Evolutionary conservation across 345 rosid genomes (phyloP), one percentile per base, ranked within the genome.

Genomic region (Mangifera indica): DNA sequence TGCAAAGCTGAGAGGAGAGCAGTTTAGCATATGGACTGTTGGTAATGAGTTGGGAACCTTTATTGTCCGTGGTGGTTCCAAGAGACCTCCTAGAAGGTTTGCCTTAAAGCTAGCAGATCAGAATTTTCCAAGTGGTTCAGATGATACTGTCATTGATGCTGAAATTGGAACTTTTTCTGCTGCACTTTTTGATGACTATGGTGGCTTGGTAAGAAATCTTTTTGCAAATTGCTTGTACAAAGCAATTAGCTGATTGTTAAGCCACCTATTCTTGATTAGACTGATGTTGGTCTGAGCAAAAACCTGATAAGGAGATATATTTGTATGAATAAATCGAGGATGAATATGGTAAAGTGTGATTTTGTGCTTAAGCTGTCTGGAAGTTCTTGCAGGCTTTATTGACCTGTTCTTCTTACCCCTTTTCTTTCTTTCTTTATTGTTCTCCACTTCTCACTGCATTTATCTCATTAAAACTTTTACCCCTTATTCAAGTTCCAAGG

Each of bases 151-250:
- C 70, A 79, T 95, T 74, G 86, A 87, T 73, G 99, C 86, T 8
- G 87, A 89, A 74, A 82, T 95, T 45, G 72, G 86, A 78, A 90
- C 97, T 7, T 89, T 95, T 65, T 95, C 99, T 71, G 91, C 86
- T 22, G 91, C 98, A 18, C 87, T 95, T 77, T 92, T 91, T 84
- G 99, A 95, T 78, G 99, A 95, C 79, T 95, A 87, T 71, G 91
- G 97, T 79, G 99, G 99, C 72, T 81, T 95, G 99, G 99, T 95
- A 70, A 83, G 93, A 75, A 72, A 55, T 62, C 77, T 58, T 65
- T 25, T 55, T n/a, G 6, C 21, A 0, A 21, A 40, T 34, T 4
- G 53, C 26, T 42, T 45, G 37, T 34, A 37, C 76, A 61, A 42
- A 37, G 66, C 55, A 69, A 48, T 22, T 29, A 37, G 14, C 26